A percentile compares a stretch with the other conserved stretches of the same genome.
Evolutionary conservation across 179 eudicot species (phyloP).

Genomic region (Spergularia azorica): DNA sequence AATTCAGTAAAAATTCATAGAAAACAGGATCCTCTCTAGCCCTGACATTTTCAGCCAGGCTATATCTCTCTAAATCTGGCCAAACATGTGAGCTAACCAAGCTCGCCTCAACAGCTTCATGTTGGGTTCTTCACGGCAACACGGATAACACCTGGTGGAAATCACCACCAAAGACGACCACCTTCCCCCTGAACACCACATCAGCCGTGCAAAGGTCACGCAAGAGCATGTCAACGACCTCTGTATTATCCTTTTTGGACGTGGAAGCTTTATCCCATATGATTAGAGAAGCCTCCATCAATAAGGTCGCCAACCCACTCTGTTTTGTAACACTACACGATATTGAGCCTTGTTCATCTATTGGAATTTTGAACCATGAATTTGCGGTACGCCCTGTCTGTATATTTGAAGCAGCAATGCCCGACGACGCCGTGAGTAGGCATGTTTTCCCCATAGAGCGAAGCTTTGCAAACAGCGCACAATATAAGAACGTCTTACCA

Average conservation of each 20-base stretch:
- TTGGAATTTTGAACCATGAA: background rate
- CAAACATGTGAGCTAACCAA: conserved; percentile 12
- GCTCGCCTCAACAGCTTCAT: background rate
- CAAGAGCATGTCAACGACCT: background rate
- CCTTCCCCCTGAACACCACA: background rate
- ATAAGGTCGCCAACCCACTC: background rate
- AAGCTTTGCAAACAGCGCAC: too few relatives aligned
- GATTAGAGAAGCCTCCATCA: background rate
- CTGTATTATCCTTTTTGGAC: background rate
- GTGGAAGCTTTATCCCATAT: conserved; percentile 10
- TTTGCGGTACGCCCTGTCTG: background rate
- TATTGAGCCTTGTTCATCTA: background rate
- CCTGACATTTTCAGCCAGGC: conserved; percentile 17
- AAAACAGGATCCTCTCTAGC: conserved; percentile 18
- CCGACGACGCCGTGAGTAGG: too few relatives aligned
- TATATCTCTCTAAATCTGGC: background rate
- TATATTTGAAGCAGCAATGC: background rate
- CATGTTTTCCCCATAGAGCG: too few relatives aligned
- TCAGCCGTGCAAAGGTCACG: too few relatives aligned
- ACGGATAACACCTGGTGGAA: too few relatives aligned
- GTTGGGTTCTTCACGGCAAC: too few relatives aligned
- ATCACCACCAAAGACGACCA: background rate
- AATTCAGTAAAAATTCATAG: background rate
- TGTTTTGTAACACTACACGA: background rate
- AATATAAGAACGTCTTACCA: too few relatives aligned